Base-by-base conservation (phyloP, 1,284 basidiomycete genomes). In the Laetiporus sulphureus region DNA sequence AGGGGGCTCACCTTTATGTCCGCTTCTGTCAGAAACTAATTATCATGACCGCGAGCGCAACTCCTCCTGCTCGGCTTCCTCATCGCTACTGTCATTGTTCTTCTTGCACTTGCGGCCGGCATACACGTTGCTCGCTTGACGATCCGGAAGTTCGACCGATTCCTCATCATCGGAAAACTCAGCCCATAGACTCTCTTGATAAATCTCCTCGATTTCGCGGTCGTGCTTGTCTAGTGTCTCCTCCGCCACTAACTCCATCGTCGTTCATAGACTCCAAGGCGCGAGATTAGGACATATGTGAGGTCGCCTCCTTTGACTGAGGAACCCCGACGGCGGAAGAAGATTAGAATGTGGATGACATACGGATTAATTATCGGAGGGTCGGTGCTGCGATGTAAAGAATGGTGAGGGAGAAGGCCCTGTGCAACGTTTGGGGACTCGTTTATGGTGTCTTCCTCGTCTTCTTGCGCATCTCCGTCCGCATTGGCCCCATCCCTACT, bases 161-260 rank as follows among this genome's bases (percentile, higher is more conserved):
- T n/a, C n/a, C n/a, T n/a, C n/a, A n/a, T n/a, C n/a, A 21, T 20
- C 13, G 8, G 25, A 27, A 27, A 56, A 46, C 32, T 45, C 42
- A 18, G 20, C 44, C 61, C 63, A 68, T 8, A 72, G 44, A 4
- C 34, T 32, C n/a, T 45, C 40, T 54, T 70, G 64, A 20, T 55
- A 44, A 13, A 25, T 34, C 19, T 19, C 44, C 3, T 53, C 61
- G 2, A 38, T 20, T 21, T 34, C 42, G 36, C 42, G 37, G 49
- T 83, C 79, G 41, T 46, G 41, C 23, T 48, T 41, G 32, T 82
- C 71, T 30, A 75, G 49, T 15, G 56, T 54, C 3, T 61, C 63
- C 18, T 83, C 80, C 16, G 72, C 72, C 6, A 58, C 44, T 20
- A 81, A 50, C 56, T 75, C n/a, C n/a, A 2, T 61, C 62, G 0